Evolutionary conservation across 768 basidiomycete genomes (phyloP).

Genomic region (Tylopilus subfusipes): DNA sequence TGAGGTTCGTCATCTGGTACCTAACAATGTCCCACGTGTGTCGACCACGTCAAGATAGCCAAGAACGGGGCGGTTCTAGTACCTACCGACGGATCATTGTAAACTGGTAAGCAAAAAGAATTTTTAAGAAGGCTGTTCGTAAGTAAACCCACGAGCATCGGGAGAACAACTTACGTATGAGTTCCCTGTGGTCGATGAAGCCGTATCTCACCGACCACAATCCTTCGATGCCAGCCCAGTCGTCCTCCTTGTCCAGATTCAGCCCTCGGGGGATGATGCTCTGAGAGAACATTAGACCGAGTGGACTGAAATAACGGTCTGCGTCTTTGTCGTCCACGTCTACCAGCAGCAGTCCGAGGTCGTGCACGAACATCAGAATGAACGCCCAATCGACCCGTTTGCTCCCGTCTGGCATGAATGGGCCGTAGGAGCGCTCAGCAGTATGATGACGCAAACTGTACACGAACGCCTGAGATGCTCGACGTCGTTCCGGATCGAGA

Average conservation of each 20-base stretch:
- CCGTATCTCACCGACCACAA: constrained; percentile 62
- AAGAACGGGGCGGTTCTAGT: not conserved
- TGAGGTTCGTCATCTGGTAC: constrained; percentile 32
- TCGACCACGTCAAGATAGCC: not conserved
- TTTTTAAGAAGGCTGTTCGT: not conserved
- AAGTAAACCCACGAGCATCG: not conserved
- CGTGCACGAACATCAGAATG: constrained; percentile 52
- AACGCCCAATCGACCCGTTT: constrained; percentile 58
- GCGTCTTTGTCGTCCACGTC: constrained; percentile 35
- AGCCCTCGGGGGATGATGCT: constrained; percentile 40
- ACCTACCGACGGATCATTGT: constrained; percentile 41
- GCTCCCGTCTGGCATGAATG: constrained; percentile 44
- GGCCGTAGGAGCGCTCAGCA: constrained; percentile 51
- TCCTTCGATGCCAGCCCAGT: constrained; percentile 47
- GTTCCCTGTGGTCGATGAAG: constrained; percentile 65
- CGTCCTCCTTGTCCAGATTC: constrained; percentile 29
- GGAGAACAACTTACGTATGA: constrained; percentile 47
- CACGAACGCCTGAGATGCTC: constrained; percentile 50
- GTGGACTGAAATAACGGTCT: constrained; percentile 32
- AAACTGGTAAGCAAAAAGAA: constrained; percentile 34
- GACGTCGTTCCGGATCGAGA: constrained; percentile 28
- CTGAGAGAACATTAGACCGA: constrained; percentile 56
- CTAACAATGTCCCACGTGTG: constrained; percentile 13
- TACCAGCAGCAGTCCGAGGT: constrained; percentile 51
- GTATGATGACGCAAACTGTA: constrained; percentile 62